phyloP scores from a whole-genome alignment of 768 basidiomycete genomes.

The Multifurca ochricompacta region DNA sequence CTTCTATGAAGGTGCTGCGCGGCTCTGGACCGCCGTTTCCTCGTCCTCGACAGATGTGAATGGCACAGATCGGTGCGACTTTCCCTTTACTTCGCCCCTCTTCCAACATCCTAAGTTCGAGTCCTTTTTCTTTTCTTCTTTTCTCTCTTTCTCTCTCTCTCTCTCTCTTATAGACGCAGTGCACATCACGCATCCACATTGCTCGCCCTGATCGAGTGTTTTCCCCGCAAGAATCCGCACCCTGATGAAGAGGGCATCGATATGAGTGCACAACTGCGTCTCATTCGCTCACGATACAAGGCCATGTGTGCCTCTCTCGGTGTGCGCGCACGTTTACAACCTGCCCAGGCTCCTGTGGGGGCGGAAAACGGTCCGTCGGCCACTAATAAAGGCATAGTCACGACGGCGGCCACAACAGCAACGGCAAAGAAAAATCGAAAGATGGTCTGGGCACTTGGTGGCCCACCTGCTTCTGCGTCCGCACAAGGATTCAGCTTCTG shows the following conservation, averaged over 20 bases:
- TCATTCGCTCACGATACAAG: constrained; percentile 84
- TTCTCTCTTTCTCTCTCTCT: background rate
- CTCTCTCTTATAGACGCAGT: constrained; percentile 39
- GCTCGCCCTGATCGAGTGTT: constrained; percentile 60
- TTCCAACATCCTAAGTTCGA: background rate
- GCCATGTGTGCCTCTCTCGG: constrained; percentile 78
- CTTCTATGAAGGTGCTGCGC: constrained; percentile 82
- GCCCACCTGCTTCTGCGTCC: constrained; percentile 7
- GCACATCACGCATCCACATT: constrained; percentile 60
- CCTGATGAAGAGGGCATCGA: constrained; percentile 47
- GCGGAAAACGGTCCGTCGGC: constrained; percentile 1
- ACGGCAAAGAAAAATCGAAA: constrained; percentile 6
- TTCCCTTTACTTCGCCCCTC: background rate
- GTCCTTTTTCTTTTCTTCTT: background rate
- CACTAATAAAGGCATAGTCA: background rate
- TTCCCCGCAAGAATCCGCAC: constrained; percentile 73
- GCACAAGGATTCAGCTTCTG: constrained; percentile 19
- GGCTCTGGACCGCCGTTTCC: constrained; percentile 55
- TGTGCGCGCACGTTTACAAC: constrained; percentile 42
- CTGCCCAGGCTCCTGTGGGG: constrained; percentile 18
- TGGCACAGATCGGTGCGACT: constrained; percentile 42
- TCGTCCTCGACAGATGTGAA: constrained; percentile 31
- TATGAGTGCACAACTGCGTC: constrained; percentile 66
- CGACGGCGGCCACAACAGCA: background rate
- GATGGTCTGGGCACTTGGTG: constrained; percentile 11